Base-by-base conservation (phyloP, 2,329 filamentous ascomycete species). In the Talaromyces sp. region DNA sequence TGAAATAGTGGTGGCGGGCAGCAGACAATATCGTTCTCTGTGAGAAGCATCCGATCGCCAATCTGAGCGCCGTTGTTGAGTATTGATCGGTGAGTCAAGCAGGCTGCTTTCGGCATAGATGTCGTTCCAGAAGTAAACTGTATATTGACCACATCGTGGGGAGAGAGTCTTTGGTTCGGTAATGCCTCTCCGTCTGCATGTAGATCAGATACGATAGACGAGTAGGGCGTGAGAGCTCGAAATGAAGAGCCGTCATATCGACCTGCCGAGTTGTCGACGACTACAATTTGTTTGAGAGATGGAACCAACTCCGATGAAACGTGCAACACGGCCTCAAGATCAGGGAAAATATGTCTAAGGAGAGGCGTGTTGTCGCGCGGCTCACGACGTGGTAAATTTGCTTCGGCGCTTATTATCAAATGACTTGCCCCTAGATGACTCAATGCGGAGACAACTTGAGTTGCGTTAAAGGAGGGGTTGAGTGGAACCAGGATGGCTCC, bases 91-190 rank as follows among this genome's bases (percentile, higher is more conserved):
- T 98, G 94, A 0, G 87, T 89, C 37, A 99, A 85, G 81, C 93
- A 96, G 1, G 94, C 94, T 0, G 95, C 95, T 79, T 98, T 98
- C 25, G 93, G 94, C 72, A 86, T 83, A 0, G 91, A 91, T 0
- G 95, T 98, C 0, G 95, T 98, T n/a, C 94, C 95, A 0, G 90
- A 94, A 0, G 95, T 99, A 80, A 98, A 98, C 77, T 98, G 94
- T 69, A 98, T 97, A 74, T 97, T 98, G 69, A 96, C 89, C 2
- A 90, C 87, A 60, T 98, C 94, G 67, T 86, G 76, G 0, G 87
- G 82, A 89, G 81, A 77, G 27, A 76, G 35, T 71, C 70, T 11
- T 74, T 82, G 75, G 77, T 81, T 67, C 72, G 78, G 71, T 79
- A 90, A 64, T 67, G 76, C 66, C 57, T 65, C 67, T 57, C 72